phyloP scores from a whole-genome alignment of 2,329 filamentous ascomycete genomes.

The Raffaelea albimanens region DNA sequence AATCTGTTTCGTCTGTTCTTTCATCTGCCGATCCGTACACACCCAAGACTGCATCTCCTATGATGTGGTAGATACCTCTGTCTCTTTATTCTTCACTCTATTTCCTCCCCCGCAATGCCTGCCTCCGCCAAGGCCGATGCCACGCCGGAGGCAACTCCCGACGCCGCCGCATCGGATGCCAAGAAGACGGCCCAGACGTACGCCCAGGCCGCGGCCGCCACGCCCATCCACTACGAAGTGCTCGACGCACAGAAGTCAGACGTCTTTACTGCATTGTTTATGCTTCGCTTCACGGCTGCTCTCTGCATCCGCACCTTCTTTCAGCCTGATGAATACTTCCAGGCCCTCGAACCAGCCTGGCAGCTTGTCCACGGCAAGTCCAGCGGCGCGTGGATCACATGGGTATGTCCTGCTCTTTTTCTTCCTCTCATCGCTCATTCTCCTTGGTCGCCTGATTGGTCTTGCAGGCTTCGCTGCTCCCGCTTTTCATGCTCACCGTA shows the following conservation, averaged over 20 bases:
- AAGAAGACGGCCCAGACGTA: neutral
- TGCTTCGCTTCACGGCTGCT: slow-evolving; percentile 71
- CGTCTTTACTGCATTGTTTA: slow-evolving; percentile 37
- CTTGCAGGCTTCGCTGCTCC: no score
- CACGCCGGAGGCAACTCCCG: neutral
- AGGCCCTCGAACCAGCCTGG: slow-evolving; percentile 93
- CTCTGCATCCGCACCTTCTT: slow-evolving; percentile 81
- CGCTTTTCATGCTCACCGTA: no score
- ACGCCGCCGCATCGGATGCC: neutral
- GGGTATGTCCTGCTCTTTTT: slow-evolving; percentile 50
- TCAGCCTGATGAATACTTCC: slow-evolving; percentile 96
- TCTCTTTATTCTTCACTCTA: no score
- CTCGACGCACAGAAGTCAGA: slow-evolving; percentile 23
- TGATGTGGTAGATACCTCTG: no score
- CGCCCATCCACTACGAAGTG: slow-evolving; percentile 17
- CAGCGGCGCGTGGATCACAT: slow-evolving; percentile 87
- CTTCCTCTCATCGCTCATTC: neutral
- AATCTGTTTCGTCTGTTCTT: no score
- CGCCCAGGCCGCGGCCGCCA: slow-evolving; percentile 2
- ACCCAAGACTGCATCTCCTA: no score
- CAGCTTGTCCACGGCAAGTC: slow-evolving; percentile 67
- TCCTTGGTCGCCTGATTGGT: no score
- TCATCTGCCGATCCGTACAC: no score
- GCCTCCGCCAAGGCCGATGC: no score
- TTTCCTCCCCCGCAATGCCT: no score